Base-by-base conservation (phyloP, 1,284 basidiomycete species). In the Tylopilus sp. region DNA sequence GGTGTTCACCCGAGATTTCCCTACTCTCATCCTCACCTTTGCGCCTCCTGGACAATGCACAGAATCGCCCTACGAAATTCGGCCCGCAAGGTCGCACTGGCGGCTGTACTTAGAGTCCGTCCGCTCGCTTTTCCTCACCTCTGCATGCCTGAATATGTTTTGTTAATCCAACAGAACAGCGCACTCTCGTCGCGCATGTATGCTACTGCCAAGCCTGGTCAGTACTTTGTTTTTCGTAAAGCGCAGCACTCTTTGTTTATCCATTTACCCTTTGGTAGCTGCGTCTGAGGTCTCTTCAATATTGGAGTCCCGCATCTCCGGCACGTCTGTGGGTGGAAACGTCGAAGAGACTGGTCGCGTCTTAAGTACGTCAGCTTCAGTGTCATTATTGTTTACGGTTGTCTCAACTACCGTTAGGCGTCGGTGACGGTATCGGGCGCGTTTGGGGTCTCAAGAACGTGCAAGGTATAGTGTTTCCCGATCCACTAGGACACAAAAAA, bases 361-460 rank as follows among this genome's bases (percentile, higher is more conserved):
- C 63, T 77, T 98, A 74, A 97, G 91, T 94, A 70, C 60, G 90
- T 82, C 16, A 6, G 21, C 43, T 41, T 31, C 35, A 46, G 12
- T 53, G 21, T 30, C 33, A 31, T 48, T 19, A 25, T 33, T 16
- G 15, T 49, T 36, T 8, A 35, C 12, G 15, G 6, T 38, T 50
- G 56, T 43, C 35, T 59, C 12, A 61, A 64, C 55, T 47, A 40
- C 23, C 47, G 46, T 48, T 65, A 93, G 92, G 93, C 75, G 96
- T 98, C 65, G 95, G 95, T 92, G 96, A 98, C 76, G 96, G 95
- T 96, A 97, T 98, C 71, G 93, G 92, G 73, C 94, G 95, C 86
- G 95, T 99, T 69, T 98, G 96, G 92, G 86, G 86, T 73, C 76
- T 89, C 61, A 84, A 70, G 73, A 91, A 91, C 65, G 95, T 98